Base-by-base conservation (phyloP, 208 protist species). In the Leishmania turanica region DNA sequence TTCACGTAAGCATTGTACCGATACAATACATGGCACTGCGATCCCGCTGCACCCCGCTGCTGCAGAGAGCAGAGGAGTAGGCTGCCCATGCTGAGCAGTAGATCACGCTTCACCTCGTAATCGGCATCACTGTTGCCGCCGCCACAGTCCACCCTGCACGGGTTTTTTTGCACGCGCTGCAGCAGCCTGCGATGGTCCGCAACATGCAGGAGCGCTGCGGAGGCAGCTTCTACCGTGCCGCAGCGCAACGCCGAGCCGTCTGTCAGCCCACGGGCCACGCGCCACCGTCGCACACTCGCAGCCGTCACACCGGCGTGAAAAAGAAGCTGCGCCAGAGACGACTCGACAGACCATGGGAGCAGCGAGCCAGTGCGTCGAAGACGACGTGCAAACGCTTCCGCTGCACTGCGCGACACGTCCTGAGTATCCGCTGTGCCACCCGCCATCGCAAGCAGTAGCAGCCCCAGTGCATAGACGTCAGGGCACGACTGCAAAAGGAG, bases 201-300 rank as follows among this genome's bases (percentile, higher is more conserved):
- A 1, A 96, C 81, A 60, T 92, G 88, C 11, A 79, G 70, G 31
- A 85, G 40, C n/a, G 75, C 56, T 45, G 53, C 64, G 24, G 86
- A 78, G 74, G 87, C 81, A 42, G 37, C 31, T 37, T 1, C 45
- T 1, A 24, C 71, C 2, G 9, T 37, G 71, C 21, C 31, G 71
- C 31, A 11, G 15, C 71, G 17, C 19, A 3, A 0, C 34, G 7
- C 45, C 47, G 27, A 8, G 7, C 27, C 19, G 4, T 47, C 17
- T 4, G 0, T 19, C 27, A 27, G 19, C 34, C 19, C 13, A 34
- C 34, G 34, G 42, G 1, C 7, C 4, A 2, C 31, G 3, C 71
- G 82, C 82, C 82, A 85, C 27, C 72, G 75, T 4, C 6, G 68
- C 42, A 85, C 82, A 3, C 13, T 49, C 4, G 60, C 34, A 1